Base-by-base conservation (phyloP, 2,329 filamentous ascomycete genomes). In the Epichloe typhina region DNA sequence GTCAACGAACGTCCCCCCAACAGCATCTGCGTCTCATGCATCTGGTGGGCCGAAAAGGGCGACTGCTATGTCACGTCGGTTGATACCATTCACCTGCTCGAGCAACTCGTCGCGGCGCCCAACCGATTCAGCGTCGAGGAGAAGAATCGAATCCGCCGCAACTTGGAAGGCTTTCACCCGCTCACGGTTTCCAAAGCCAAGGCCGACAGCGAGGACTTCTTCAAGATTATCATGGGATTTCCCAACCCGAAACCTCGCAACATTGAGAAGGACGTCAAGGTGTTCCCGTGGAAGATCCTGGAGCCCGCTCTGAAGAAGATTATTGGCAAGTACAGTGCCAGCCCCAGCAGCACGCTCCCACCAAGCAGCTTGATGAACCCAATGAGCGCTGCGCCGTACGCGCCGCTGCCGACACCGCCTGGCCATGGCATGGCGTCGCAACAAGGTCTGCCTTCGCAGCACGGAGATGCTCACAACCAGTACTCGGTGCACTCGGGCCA, bases 251-350 rank as follows among this genome's bases (percentile, higher is more conserved):
- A 97, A 69, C 93, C 93, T 17, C 79, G 93, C 55, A 96, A 97
- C 63, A 98, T 98, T 57, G 93, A 97, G 72, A 98, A 98, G 72
- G 91, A 97, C 62, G 90, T 98, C 64, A 98, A 98, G 71, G 93
- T 97, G 12, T 98, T 97, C 63, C 85, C 89, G 4, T 98, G 93
- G 93, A 93, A 89, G 67, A 88, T 93, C 53, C 75, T 98, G 43
- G 79, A 80, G 46, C 79, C 82, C 53, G 91, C 93, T 0, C 76
- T 98, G 57, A 95, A 94, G 77, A 98, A 98, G 74, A 97, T 98
- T 62, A 95, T 98, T 64, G 84, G 88, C 61, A 98, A 98, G 84
- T 98, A 97, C 65, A 77, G 74, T 61, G 73, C 73, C n/a, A 74
- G 65, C 55, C 71, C 71, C 1, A 66, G 66, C 54, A 66, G 66